These are phyloP conservation scores for Bacidia gigantensis DNA, from an alignment of 495 filamentous ascomycete species.

Conservation along the genomic window DNA sequence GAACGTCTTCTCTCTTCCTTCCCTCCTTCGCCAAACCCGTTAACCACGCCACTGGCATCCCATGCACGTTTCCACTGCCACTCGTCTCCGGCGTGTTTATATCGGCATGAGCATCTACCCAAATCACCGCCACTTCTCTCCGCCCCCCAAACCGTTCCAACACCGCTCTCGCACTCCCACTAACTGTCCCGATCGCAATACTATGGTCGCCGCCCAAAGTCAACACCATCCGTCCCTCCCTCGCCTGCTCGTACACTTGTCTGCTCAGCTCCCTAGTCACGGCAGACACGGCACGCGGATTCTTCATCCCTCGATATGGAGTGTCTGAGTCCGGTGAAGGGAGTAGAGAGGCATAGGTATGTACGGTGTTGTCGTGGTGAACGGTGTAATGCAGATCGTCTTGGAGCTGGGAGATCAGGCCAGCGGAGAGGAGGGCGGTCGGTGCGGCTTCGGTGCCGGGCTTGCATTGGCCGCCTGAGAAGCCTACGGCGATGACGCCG, in stretches of 20 bases:
- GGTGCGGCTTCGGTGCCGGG: slow-evolving; percentile 86
- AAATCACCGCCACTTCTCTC: slow-evolving; percentile 82
- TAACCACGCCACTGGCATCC: slow-evolving; percentile 92
- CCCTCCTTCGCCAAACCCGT: slow-evolving; percentile 69
- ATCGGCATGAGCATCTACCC: slow-evolving; percentile 96
- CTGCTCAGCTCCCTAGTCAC: slow-evolving; percentile 69
- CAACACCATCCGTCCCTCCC: slow-evolving; percentile 71
- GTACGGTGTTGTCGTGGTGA: slow-evolving; percentile 69
- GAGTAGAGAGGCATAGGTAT: slow-evolving; percentile 66
- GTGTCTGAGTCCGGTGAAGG: slow-evolving; percentile 69
- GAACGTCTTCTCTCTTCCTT: slow-evolving; percentile 48
- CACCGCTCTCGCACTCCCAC: slow-evolving; percentile 71
- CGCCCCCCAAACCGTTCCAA: slow-evolving; percentile 65
- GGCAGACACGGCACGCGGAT: slow-evolving; percentile 72
- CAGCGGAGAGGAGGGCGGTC: slow-evolving; percentile 76
- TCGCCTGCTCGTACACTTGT: slow-evolving; percentile 80
- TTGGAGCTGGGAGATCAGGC: slow-evolving; percentile 70
- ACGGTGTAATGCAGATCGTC: slow-evolving; percentile 80
- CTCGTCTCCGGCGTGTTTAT: slow-evolving; percentile 93
- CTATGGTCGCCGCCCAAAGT: slow-evolving; percentile 94
- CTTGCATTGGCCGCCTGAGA: slow-evolving; percentile 96
- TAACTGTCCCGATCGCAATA: slow-evolving; percentile 87
- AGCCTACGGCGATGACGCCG: slow-evolving; percentile 88
- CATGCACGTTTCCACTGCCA: slow-evolving; percentile 87
- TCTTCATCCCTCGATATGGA: slow-evolving; percentile 80